These are phyloP conservation scores for Fusarium caatingaense DNA, from an alignment of 2,329 filamentous ascomycete species.

Conservation along the genomic window DNA sequence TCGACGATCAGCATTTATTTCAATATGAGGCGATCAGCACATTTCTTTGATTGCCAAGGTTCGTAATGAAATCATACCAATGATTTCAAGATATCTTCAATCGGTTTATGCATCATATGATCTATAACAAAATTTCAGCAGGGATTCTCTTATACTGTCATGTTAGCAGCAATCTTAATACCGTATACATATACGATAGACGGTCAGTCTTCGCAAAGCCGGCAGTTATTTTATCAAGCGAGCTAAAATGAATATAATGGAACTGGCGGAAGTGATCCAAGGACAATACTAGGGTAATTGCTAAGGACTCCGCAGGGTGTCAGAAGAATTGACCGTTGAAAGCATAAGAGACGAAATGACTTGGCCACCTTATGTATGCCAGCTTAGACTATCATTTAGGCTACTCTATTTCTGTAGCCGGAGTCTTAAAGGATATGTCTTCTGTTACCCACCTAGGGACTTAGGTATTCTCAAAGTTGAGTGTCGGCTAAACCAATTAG, in stretches of 20 bases:
- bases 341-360: too few relatives aligned
- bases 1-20: slow-evolving; percentile 36
- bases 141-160: not conserved
- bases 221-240: not conserved
- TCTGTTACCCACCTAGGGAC: not conserved
- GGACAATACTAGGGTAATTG: not conserved
- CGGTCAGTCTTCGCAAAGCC: not conserved
- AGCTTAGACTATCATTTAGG: too few relatives aligned
- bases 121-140: not conserved
- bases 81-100: not conserved
- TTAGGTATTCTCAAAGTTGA: not conserved
- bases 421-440: too few relatives aligned
- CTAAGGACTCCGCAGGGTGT: not conserved
- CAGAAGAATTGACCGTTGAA: too few relatives aligned
- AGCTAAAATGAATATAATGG: not conserved
- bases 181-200: not conserved
- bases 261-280: not conserved
- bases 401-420: too few relatives aligned
- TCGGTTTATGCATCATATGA: not conserved
- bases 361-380: too few relatives aligned
- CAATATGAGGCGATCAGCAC: slow-evolving; percentile 2
- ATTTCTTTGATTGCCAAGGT: not conserved
- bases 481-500: not conserved
- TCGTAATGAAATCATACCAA: not conserved
- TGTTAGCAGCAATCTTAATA: not conserved